Evolutionary conservation across 1,139 yeast species (phyloP).

Genomic region (Diutina pseudorugosa): DNA sequence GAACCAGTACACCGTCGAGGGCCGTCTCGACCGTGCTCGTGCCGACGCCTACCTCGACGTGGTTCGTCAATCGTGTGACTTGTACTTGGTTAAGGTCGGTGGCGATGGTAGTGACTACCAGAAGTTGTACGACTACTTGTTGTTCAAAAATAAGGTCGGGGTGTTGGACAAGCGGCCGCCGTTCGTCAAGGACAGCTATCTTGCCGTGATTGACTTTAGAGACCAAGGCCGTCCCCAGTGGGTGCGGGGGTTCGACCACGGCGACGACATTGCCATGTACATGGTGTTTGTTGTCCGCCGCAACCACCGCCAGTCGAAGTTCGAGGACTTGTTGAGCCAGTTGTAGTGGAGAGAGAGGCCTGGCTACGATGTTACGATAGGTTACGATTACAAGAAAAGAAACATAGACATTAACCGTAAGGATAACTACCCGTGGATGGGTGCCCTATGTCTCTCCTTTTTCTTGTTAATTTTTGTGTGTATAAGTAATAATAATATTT

Average conservation of each 20-base stretch:
- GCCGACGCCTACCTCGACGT: constrained; percentile 49
- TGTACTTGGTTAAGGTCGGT: constrained; percentile 33
- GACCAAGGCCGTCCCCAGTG: constrained; percentile 11
- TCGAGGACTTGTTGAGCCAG: neutral
- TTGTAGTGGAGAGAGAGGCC: neutral
- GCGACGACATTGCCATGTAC: constrained; percentile 23
- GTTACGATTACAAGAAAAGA: neutral
- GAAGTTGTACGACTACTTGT: constrained; percentile 42
- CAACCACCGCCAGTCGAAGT: neutral
- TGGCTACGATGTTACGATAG: neutral
- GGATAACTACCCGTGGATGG: too few relatives aligned
- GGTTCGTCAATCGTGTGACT: constrained; percentile 35
- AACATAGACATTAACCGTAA: neutral
- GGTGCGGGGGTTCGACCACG: constrained; percentile 10
- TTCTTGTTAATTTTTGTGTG: too few relatives aligned
- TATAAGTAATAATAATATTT: too few relatives aligned
- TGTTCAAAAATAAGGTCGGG: constrained; percentile 41
- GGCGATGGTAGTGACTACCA: constrained; percentile 20
- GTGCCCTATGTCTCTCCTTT: too few relatives aligned
- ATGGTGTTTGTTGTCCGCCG: constrained; percentile 28
- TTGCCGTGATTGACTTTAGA: constrained; percentile 31
- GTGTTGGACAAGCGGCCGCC: constrained; percentile 40
- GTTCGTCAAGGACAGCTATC: constrained; percentile 54
- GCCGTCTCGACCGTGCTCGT: constrained; percentile 40
- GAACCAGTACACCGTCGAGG: constrained; percentile 40